Evolutionary conservation across 176 grass and related monocot genomes (phyloP), one percentile per base, ranked within the genome.

Genomic region (Dendrocalamus sinicus): DNA sequence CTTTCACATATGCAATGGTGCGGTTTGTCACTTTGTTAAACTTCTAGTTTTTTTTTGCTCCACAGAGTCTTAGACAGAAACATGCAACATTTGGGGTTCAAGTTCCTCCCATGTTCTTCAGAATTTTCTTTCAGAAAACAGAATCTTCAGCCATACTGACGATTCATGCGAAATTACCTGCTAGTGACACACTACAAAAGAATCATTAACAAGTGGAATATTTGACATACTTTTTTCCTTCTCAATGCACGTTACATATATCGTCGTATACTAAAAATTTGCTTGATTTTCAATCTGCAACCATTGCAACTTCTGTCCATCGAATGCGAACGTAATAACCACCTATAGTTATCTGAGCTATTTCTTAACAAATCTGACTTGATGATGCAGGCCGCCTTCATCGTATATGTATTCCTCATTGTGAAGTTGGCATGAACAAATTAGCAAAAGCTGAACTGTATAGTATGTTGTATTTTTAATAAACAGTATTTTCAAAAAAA

Each of bases 31-130:
- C 28, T 82, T 45, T 76, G 32, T 65, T 71, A 76, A 85, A 86
- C 24, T 32, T 77, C 8, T 63, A 57, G 4, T 83, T 10, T 65
- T 65, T 83, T 77, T 70, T 66, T 64, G 57, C 32, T 77, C 6
- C 40, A 14, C 91, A 95, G 93, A 89, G 93, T 41, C 93, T 95
- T 81, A 88, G 66, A 76, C 88, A 94, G 26, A 93, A 88, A 88
- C 81, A 91, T 77, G 96, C 90, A 77, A 98, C 89, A 59, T 89
- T 90, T 64, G 94, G 94, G 86, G 94, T 95, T 67, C 96, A 95
- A 91, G 96, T 48, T 61, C 62, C 46, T 80, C 26, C 8, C 0
- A 0, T 61, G n/a, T 41, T 79, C 40, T 60, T 52, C 15, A 59
- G 5, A 8, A 20, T 26, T 79, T 51, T 30, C 11, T 23, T 45